Evolutionary conservation across 2,329 filamentous ascomycete species (phyloP), one percentile per base, ranked within the genome.

Genomic region (Apiospora koreana): DNA sequence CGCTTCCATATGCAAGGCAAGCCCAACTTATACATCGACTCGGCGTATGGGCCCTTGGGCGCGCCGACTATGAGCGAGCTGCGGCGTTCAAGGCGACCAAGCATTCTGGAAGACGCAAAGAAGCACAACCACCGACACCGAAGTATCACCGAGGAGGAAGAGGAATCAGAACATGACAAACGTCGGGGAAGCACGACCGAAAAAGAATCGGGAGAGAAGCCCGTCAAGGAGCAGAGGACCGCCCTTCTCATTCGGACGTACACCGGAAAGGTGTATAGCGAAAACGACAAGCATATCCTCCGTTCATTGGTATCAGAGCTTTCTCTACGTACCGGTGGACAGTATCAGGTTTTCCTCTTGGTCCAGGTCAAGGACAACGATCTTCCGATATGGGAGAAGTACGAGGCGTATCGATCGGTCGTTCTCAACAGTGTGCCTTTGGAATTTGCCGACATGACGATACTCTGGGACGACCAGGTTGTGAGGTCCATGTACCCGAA

Each of bases 271-370:
- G 80, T 88, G 38, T 97, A 94, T 79, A 93, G 91, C 38, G 88
- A 93, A 50, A 93, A 95, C 77, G 93, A 95, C 78, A 89, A 93
- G 77, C 90, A 95, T 78, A 91, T 91, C 69, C 89, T 97, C 50
- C 91, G 94, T 38, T 89, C 94, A 45, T 87, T 97, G 77, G 89
- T 97, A 74, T 91, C 89, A 71, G 94, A 97, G 80, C 84, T 96
- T 38, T 88, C 88, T 7, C 84, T 97, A 70, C 90, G 91, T 71
- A 92, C 92, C 21, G 93, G 94, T 23, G 93, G 93, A 45, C 90
- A 95, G 80, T 97, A 94, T 77, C 89, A 94, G 75, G 90, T 96
- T 1, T 93, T 93, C 77, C 83, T 97, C 41, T 86, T 97, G 35
- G 88, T 97, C 18, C 93, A 97, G 72, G 91, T 94, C 80, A 94